Conservation (phyloP, 1,284 basidiomycete species). For the Cystobasidium sp. region DNA sequence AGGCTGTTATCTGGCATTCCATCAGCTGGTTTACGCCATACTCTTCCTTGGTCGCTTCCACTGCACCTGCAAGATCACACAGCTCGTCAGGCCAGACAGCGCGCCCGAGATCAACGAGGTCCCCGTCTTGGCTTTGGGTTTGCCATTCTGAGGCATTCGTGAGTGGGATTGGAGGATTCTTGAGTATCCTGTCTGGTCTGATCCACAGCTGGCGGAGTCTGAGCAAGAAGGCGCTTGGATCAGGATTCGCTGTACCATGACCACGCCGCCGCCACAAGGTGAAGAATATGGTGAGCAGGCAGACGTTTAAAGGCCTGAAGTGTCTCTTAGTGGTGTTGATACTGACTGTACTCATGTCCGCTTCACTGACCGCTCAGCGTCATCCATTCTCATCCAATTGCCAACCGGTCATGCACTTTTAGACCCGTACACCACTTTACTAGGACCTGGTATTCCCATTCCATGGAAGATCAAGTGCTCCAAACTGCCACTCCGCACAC, state of each 20-base stretch:
- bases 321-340: not conserved
- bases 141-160: conserved; percentile 36
- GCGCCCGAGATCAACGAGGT: conserved; percentile 43
- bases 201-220: too few species aligned
- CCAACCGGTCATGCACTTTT: conserved; percentile 24
- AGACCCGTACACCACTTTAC: conserved; percentile 21
- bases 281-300: too few species aligned
- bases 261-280: too few species aligned
- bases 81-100: conserved; percentile 40
- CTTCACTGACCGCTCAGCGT: not conserved
- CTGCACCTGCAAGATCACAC: conserved; percentile 40
- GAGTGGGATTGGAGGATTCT: not conserved
- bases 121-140: conserved; percentile 34
- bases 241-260: not conserved
- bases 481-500: not conserved
- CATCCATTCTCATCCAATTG: conserved; percentile 10
- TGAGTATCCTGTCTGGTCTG: not conserved
- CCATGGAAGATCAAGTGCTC: not conserved
- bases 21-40: not conserved
- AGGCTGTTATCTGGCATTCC: conserved; percentile 64
- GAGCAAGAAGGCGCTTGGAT: not conserved
- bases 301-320: not conserved
- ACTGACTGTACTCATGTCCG: not conserved
- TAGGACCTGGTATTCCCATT: conserved; percentile 18
- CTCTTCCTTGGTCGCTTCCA: not conserved